Conservation (phyloP, 352 stramenopile species). For the Phytophthora pistaciae region DNA sequence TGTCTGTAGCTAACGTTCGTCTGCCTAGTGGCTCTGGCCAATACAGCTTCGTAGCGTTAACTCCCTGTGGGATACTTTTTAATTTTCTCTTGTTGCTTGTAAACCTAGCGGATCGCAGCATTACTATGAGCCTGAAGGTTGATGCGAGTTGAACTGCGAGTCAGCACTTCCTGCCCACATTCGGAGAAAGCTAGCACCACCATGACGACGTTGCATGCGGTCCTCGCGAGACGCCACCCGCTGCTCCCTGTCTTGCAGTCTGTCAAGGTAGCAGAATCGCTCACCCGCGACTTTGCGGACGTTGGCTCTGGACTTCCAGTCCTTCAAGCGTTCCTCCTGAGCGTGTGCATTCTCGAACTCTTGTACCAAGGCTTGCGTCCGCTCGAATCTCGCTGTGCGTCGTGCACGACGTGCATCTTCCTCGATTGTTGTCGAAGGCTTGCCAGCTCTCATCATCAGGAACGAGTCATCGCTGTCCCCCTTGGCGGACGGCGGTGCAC, state of each 20-base stretch:
- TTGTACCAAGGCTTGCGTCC: constrained; percentile 51
- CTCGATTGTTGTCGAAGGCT: constrained; percentile 40
- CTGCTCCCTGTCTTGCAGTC: constrained; percentile 69
- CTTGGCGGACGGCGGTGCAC: constrained; percentile 29
- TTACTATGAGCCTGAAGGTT: constrained; percentile 1
- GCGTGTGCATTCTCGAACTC: constrained; percentile 37
- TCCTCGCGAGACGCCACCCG: constrained; percentile 55
- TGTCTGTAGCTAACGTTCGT: background rate
- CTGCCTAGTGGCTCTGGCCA: background rate
- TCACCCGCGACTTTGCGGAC: constrained; percentile 57
- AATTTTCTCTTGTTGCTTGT: background rate
- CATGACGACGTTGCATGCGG: constrained; percentile 74
- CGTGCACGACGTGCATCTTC: constrained; percentile 39
- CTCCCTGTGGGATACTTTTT: background rate
- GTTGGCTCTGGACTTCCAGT: constrained; percentile 66
- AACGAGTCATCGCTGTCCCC: constrained; percentile 40
- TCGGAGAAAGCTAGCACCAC: constrained; percentile 69
- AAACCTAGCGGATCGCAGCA: background rate
- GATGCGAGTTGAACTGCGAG: constrained; percentile 71
- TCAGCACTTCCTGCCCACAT: constrained; percentile 87
- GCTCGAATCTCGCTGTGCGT: constrained; percentile 51
- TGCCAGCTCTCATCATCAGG: constrained; percentile 41
- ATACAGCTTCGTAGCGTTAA: background rate
- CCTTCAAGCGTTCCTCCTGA: constrained; percentile 49
- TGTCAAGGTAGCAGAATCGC: constrained; percentile 68